These are phyloP conservation scores for Sugiyamaella smithiae DNA, from an alignment of 805 yeast species.

Conservation along the genomic window DNA sequence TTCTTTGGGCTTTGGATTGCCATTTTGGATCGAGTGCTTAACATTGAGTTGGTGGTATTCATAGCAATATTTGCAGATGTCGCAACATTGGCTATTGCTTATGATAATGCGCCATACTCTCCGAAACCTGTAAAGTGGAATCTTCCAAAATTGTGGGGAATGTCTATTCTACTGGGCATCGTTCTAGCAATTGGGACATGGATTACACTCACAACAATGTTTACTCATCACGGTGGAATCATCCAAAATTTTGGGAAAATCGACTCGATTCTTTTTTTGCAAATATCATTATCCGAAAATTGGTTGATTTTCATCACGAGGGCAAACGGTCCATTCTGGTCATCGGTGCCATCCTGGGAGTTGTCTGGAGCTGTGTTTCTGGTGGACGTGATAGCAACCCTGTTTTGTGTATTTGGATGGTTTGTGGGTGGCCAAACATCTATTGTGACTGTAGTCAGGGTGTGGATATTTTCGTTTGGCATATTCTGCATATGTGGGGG, in stretches of 20 bases:
- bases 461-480: constrained; percentile 95
- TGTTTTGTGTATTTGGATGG: constrained; percentile 94
- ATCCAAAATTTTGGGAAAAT: constrained; percentile 93
- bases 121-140: constrained; percentile 95
- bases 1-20: constrained; percentile 97
- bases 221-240: constrained; percentile 84
- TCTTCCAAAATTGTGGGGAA: constrained; percentile 88
- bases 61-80: constrained; percentile 91
- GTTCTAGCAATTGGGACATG: constrained; percentile 78
- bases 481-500: constrained; percentile 96
- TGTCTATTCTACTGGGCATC: constrained; percentile 67
- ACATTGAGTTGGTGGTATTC: constrained; percentile 90
- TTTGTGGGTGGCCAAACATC: constrained; percentile 98
- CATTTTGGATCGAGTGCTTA: constrained; percentile 77
- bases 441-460: constrained; percentile 89
- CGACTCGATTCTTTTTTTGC: constrained; percentile 91
- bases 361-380: constrained; percentile 87
- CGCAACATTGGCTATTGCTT: constrained; percentile 77
- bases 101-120: constrained; percentile 93
- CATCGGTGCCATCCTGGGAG: constrained; percentile 95
- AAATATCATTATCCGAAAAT: constrained; percentile 92
- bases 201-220: constrained; percentile 94
- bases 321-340: constrained; percentile 99
- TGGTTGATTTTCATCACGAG: constrained; percentile 96
- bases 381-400: constrained; percentile 89